These are phyloP conservation scores for Pichia sp. DNA, from an alignment of 1,139 yeast species.

Conservation along the genomic window DNA sequence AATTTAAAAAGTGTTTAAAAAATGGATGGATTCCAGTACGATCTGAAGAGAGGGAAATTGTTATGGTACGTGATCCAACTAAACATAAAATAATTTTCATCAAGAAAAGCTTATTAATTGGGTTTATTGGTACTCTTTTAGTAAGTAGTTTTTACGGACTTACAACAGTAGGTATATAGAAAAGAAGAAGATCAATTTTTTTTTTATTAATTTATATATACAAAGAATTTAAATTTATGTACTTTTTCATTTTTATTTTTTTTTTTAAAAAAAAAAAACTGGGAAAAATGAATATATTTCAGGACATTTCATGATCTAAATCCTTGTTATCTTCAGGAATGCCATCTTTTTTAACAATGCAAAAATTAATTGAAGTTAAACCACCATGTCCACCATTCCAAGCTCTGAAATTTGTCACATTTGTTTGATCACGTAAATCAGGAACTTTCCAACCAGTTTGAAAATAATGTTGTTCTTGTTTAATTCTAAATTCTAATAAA, in stretches of 20 bases:
- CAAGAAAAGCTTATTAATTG: background rate
- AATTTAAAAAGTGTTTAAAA: conserved; percentile 1
- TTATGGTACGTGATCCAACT: conserved; percentile 3
- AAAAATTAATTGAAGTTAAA: conserved; percentile 52
- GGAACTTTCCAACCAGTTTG: conserved; percentile 70
- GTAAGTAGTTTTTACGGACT: background rate
- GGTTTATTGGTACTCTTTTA: background rate
- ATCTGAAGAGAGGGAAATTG: conserved; percentile 6
- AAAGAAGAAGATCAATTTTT: too few species aligned
- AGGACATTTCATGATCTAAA: conserved; percentile 12
- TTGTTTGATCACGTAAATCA: conserved; percentile 55
- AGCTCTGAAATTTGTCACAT: conserved; percentile 51
- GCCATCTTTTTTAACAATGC: conserved; percentile 32
- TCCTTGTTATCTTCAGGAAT: conserved; percentile 19
- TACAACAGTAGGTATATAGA: too few species aligned
- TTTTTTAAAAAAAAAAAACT: too few species aligned
- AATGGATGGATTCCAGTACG: conserved; percentile 10
- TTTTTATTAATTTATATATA: background rate
- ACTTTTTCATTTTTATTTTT: too few species aligned
- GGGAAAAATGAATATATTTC: background rate
- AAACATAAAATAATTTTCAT: background rate
- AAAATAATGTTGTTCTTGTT: conserved; percentile 56
- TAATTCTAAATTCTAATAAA: conserved; percentile 53
- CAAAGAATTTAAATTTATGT: background rate
- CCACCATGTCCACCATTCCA: conserved; percentile 90